Conservation (phyloP, 2,329 filamentous ascomycete genomes). For the Xylariaceae sp. region DNA sequence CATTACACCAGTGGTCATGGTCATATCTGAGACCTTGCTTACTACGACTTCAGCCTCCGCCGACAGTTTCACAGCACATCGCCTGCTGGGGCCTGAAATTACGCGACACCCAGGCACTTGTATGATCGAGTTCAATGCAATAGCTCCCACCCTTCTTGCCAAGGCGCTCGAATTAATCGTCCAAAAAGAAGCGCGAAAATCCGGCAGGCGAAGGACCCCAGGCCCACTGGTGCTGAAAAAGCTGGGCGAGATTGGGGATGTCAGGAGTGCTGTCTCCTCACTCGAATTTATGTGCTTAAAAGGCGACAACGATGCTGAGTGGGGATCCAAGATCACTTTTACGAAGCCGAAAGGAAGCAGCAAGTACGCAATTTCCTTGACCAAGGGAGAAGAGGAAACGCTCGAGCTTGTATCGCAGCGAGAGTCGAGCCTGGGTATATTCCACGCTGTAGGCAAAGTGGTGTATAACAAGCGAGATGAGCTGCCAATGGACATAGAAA, state of each 20-base stretch:
- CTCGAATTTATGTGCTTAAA: constrained; percentile 88
- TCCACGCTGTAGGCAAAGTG: constrained; percentile 92
- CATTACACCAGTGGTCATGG: constrained; percentile 70
- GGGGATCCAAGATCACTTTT: constrained; percentile 67
- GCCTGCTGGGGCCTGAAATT: constrained; percentile 80
- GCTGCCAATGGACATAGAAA: constrained; percentile 26
- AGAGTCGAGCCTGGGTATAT: constrained; percentile 86
- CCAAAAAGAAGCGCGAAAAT: constrained; percentile 75
- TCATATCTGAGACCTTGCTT: constrained; percentile 84
- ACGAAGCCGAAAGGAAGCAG: constrained; percentile 57
- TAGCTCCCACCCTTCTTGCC: constrained; percentile 76
- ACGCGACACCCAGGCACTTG: constrained; percentile 70
- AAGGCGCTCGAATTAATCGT: constrained; percentile 80
- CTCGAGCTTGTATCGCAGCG: constrained; percentile 76
- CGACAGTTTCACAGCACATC: constrained; percentile 89
- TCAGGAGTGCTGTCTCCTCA: constrained; percentile 85
- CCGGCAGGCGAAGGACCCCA: constrained; percentile 66
- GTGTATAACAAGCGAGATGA: constrained; percentile 89
- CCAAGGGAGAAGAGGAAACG: constrained; percentile 70
- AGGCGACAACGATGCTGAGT: constrained; percentile 64
- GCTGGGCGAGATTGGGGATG: constrained; percentile 81
- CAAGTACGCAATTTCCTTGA: constrained; percentile 54
- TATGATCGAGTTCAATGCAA: constrained; percentile 85
- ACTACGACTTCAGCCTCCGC: constrained; percentile 77
- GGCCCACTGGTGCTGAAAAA: constrained; percentile 70